A percentile compares a stretch with the other conserved stretches of the same genome.
Conservation (phyloP, 1,284 basidiomycete genomes). For the Thelephora terrestris region DNA sequence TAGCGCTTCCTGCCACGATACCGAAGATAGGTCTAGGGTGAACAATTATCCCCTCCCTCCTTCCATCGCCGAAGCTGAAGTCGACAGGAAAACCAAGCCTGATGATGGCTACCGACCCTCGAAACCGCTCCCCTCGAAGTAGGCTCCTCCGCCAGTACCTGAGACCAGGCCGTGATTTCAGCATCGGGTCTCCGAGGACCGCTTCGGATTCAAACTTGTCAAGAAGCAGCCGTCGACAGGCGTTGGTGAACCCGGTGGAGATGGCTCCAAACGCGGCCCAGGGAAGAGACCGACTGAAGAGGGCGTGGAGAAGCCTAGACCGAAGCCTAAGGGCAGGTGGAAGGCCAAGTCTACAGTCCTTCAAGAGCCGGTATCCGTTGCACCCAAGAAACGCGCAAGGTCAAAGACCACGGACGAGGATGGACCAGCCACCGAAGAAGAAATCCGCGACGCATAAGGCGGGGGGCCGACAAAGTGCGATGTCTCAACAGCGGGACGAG, state of each 20-base stretch:
- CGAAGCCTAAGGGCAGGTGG: conserved; percentile 12
- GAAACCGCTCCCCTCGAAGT: no score
- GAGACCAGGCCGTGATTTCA: no score
- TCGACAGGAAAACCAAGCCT: no score
- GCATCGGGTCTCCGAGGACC: no score
- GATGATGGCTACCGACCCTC: no score
- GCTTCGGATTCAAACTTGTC: not conserved
- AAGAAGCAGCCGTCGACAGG: not conserved
- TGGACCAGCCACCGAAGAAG: not conserved
- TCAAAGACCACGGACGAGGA: conserved; percentile 5
- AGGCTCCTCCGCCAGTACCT: no score
- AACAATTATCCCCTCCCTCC: not conserved
- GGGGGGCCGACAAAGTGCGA: conserved; percentile 1
- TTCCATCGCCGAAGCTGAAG: conserved; percentile 5
- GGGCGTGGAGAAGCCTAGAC: not conserved
- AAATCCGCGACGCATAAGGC: conserved; percentile 15
- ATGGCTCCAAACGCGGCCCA: not conserved
- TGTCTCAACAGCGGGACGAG: no score
- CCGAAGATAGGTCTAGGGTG: not conserved
- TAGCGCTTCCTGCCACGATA: not conserved
- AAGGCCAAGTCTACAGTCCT: conserved; percentile 19
- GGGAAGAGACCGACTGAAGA: conserved; percentile 7
- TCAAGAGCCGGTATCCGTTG: conserved; percentile 8
- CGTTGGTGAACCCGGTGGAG: conserved; percentile 2
- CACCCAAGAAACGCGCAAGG: not conserved